Evolutionary conservation across 1,284 basidiomycete species (phyloP).

Genomic region (Ceratobasidium sp.): DNA sequence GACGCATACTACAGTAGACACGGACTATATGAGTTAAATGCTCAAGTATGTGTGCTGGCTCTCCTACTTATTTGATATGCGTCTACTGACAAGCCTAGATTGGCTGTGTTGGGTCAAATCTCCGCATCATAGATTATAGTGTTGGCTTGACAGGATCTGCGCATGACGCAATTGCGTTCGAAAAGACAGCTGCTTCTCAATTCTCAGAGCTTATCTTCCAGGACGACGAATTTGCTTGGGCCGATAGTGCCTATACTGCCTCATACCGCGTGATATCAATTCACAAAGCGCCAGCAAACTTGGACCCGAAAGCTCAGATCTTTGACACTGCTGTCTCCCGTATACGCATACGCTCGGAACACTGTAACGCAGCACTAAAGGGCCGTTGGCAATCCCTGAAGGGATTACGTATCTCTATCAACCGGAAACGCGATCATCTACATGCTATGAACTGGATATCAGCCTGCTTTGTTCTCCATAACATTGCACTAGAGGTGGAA

Average conservation of each 20-base stretch:
- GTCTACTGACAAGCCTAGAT: too few species aligned
- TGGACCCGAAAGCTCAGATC: constrained; percentile 53
- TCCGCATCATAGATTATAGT: constrained; percentile 59
- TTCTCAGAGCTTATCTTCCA: constrained; percentile 57
- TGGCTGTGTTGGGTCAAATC: constrained; percentile 58
- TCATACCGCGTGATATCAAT: constrained; percentile 56
- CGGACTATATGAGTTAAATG: constrained; percentile 59
- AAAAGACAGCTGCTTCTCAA: constrained; percentile 23
- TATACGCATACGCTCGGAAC: constrained; percentile 58
- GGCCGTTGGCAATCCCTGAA: constrained; percentile 57
- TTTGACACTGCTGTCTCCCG: constrained; percentile 57
- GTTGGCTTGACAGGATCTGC: constrained; percentile 59
- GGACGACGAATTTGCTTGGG: constrained; percentile 61
- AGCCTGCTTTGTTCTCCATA: constrained; percentile 3
- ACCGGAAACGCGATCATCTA: constrained; percentile 54
- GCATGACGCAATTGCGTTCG: constrained; percentile 60
- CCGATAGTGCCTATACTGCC: constrained; percentile 60
- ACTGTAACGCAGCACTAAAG: constrained; percentile 60
- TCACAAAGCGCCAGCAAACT: constrained; percentile 58
- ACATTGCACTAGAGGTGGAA: neutral
- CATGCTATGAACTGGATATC: constrained; percentile 57
- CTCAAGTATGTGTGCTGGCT: constrained; percentile 54
- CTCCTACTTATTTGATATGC: too few species aligned
- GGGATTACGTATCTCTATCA: constrained; percentile 56
- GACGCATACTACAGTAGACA: constrained; percentile 60